A percentile compares a stretch with the other conserved stretches of the same genome.
Conservation (phyloP, 208 protist species). For the Leishmania mexicana region DNA sequence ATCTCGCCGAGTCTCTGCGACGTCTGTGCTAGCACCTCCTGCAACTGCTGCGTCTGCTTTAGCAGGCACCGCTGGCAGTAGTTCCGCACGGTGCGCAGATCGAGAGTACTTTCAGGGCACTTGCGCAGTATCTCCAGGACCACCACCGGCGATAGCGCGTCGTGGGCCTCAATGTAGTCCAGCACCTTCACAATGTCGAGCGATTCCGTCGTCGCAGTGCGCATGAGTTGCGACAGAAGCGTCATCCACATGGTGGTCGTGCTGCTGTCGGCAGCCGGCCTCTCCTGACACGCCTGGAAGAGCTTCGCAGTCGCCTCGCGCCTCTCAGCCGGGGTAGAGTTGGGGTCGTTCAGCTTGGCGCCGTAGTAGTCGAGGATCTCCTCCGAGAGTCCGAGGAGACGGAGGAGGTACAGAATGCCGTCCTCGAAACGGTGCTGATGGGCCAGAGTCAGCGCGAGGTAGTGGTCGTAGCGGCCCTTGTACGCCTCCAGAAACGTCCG, state of each 20-base stretch:
- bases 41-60: conserved; percentile 31
- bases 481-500: conserved; percentile 60
- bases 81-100: conserved; percentile 83
- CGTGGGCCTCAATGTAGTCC: conserved; percentile 82
- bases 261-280: conserved; percentile 3
- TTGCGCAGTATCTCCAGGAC: conserved; percentile 91
- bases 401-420: conserved; percentile 92
- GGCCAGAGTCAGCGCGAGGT: conserved; percentile 90
- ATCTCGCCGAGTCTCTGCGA: conserved; percentile 47
- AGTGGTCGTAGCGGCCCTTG: conserved; percentile 82
- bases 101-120: conserved; percentile 36
- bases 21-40: conserved; percentile 18
- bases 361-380: conserved; percentile 93
- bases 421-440: conserved; percentile 90
- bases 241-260: conserved; percentile 87
- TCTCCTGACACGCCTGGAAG: conserved; percentile 58
- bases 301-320: conserved; percentile 44
- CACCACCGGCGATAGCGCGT: conserved; percentile 90
- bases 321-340: conserved; percentile 23
- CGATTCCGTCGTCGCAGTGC: conserved; percentile 31
- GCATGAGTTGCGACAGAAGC: conserved; percentile 88
- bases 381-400: conserved; percentile 69
- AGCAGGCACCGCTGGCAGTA: conserved; percentile 79
- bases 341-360: conserved; percentile 64
- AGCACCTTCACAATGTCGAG: conserved; percentile 59